Evolutionary conservation across 345 rosid genomes (phyloP).

Genomic region (sweet orange (Citrus sinensis)): DVS_A1.0 CM039165.1:38373501-38374000

Average conservation of each 20-base stretch:
- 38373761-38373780: constrained; percentile 90
- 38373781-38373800: constrained; percentile 77
- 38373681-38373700: constrained; percentile 88
- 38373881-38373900: constrained; percentile 97
- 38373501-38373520: neutral
- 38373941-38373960: constrained; percentile 93
- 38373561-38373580: constrained; percentile 96
- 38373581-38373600: constrained; percentile 94
- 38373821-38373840: constrained; percentile 99
- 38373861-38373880: constrained; percentile 83
- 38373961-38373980: constrained; percentile 80
- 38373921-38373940: constrained; percentile 92
- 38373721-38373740: constrained; percentile 90
- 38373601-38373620: constrained; percentile 93
- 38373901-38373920: constrained; percentile 93
- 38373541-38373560: constrained; percentile 99
- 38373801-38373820: constrained; percentile 76
- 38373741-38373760: constrained; percentile 97
- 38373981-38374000: constrained; percentile 67
- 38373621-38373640: constrained; percentile 93
- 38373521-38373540: constrained; percentile 24
- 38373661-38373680: constrained; percentile 92
- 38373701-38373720: constrained; percentile 83
- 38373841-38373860: constrained; percentile 70
- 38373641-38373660: constrained; percentile 93